phyloP scores from a whole-genome alignment of 2,329 filamentous ascomycete species.

The Aspergillus tamarii region DNA sequence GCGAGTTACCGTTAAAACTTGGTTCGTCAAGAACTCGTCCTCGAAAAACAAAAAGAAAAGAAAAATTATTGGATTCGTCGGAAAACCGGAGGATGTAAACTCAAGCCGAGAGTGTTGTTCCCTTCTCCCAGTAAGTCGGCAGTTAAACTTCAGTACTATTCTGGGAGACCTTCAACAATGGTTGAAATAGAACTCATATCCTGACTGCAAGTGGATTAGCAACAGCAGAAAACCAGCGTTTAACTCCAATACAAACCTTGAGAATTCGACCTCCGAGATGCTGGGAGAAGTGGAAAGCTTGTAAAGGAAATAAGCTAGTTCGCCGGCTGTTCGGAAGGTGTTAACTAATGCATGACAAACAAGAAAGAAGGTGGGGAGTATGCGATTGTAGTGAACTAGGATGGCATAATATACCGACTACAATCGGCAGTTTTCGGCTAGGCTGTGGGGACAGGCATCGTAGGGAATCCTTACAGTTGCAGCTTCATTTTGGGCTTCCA shows the following conservation, averaged over 20 bases:
- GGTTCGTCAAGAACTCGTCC: slow-evolving; percentile 53
- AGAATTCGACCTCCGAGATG: slow-evolving; percentile 29
- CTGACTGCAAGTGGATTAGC: slow-evolving; percentile 11
- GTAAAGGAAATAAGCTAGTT: slow-evolving; percentile 33
- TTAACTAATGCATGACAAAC: slow-evolving; percentile 62
- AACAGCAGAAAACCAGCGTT: slow-evolving; percentile 6
- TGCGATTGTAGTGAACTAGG: background rate
- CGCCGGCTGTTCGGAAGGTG: slow-evolving; percentile 53
- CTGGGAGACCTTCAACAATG: background rate
- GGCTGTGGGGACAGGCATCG: slow-evolving; percentile 38
- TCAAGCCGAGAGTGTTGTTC: slow-evolving; percentile 43
- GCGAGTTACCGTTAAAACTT: slow-evolving; percentile 39
- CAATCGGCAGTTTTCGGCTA: slow-evolving; percentile 55
- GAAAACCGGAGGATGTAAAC: slow-evolving; percentile 44
- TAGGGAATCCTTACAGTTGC: slow-evolving; percentile 39
- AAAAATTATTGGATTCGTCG: slow-evolving; percentile 2
- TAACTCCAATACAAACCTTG: slow-evolving; percentile 2
- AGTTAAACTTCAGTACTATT: slow-evolving; percentile 11
- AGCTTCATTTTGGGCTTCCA: slow-evolving; percentile 35
- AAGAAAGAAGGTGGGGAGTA: slow-evolving; percentile 33
- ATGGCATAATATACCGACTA: slow-evolving; percentile 29
- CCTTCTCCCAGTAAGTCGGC: slow-evolving; percentile 54
- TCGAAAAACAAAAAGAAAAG: slow-evolving; percentile 35
- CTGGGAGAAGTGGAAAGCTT: slow-evolving; percentile 35
- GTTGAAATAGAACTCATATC: slow-evolving; percentile 7